These are phyloP conservation scores for Chaetomium tenue DNA, from an alignment of 495 filamentous ascomycete species.

Conservation along the genomic window DNA sequence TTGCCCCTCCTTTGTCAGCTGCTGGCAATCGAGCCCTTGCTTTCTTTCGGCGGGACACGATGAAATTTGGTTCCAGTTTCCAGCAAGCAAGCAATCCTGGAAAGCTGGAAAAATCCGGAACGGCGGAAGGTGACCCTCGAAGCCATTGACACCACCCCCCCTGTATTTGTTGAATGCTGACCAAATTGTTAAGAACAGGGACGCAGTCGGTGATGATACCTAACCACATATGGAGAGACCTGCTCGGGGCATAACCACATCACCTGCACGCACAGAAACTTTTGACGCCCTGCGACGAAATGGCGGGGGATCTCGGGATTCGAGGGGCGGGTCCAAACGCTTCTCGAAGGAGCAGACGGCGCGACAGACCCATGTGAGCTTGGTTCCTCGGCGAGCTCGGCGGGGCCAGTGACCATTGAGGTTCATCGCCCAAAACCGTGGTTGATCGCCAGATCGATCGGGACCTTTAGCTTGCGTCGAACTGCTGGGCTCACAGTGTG, in stretches of 20 bases:
- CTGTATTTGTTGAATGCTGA: constrained; percentile 10
- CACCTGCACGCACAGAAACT: constrained; percentile 9
- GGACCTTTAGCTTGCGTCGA: background rate
- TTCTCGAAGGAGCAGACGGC: constrained; percentile 22
- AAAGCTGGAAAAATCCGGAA: constrained; percentile 3
- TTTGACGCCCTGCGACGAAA: constrained; percentile 16
- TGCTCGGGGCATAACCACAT: constrained; percentile 12
- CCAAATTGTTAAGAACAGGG: background rate
- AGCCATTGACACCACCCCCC: background rate
- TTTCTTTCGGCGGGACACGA: constrained; percentile 15
- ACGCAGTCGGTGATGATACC: constrained; percentile 1
- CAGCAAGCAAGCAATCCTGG: constrained; percentile 16
- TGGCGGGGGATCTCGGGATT: constrained; percentile 16
- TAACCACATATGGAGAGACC: constrained; percentile 16
- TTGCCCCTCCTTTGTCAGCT: constrained; percentile 23
- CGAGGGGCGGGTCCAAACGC: constrained; percentile 2
- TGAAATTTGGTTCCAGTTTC: constrained; percentile 24
- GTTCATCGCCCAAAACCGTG: background rate
- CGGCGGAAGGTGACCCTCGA: background rate
- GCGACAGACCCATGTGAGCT: constrained; percentile 2
- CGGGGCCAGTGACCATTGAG: constrained; percentile 9
- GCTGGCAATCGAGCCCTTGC: constrained; percentile 5
- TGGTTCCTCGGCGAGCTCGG: constrained; percentile 16
- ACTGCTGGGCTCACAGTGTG: background rate
- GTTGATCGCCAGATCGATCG: constrained; percentile 7